Evolutionary conservation across 176 grass and related monocot species (phyloP).

Genomic region (Rhynchospora breviuscula): DNA sequence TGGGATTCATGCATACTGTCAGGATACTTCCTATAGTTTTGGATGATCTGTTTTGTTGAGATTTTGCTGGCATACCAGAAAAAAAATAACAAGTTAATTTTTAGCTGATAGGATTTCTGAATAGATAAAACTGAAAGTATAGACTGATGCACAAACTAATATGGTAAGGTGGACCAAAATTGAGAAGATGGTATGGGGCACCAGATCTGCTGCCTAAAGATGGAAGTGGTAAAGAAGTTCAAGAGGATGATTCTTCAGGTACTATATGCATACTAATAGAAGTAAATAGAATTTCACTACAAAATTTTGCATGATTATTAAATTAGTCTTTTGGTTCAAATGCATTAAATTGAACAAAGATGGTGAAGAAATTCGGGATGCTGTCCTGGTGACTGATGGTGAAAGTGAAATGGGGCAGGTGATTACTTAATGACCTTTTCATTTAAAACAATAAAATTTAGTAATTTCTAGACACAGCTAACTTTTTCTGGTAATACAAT

Average conservation of each 20-base stretch:
- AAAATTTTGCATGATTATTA: slow-evolving; percentile 5
- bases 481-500: not conserved
- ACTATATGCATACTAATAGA: not conserved
- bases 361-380: slow-evolving; percentile 53
- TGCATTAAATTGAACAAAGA: slow-evolving; percentile 38
- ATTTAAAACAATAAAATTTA: not conserved
- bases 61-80: not conserved
- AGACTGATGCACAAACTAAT: slow-evolving; percentile 11
- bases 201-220: slow-evolving; percentile 77
- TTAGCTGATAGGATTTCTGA: not conserved
- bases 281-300: not conserved
- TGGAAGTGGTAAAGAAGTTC: slow-evolving; percentile 31
- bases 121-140: not conserved
- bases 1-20: too few relatives aligned
- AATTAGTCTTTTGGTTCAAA: slow-evolving; percentile 30
- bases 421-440: not conserved
- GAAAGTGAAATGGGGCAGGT: slow-evolving; percentile 92
- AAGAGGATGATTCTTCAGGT: slow-evolving; percentile 72
- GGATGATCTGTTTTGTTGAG: not conserved
- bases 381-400: slow-evolving; percentile 71
- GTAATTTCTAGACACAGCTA: not conserved
- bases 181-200: slow-evolving; percentile 93
- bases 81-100: not conserved
- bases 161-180: slow-evolving; percentile 73
- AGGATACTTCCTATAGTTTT: not conserved